phyloP scores from a whole-genome alignment of 495 filamentous ascomycete species.

The Hypoxylon fragiforme region DNA sequence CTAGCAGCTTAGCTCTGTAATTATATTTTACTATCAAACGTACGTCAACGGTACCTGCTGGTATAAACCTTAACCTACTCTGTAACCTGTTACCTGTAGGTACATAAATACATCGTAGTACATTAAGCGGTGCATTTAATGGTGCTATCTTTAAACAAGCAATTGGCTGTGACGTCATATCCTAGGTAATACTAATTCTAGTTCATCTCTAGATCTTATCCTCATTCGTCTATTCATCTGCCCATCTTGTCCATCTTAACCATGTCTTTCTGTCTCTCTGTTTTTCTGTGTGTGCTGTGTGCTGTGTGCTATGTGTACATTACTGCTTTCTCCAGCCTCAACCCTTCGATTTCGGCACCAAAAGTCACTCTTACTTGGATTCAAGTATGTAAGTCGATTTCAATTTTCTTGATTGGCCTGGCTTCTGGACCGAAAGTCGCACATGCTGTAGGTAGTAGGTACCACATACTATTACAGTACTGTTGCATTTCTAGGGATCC shows the following conservation, averaged over 20 bases:
- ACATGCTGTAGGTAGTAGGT: constrained; percentile 12
- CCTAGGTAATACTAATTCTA: constrained; percentile 21
- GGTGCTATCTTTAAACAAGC: constrained; percentile 1
- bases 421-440: constrained; percentile 23
- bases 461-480: constrained; percentile 10
- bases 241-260: not conserved
- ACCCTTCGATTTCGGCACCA: not conserved
- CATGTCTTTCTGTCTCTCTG: too few relatives aligned
- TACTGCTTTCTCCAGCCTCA: constrained; percentile 1
- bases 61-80: too few relatives aligned
- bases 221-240: too few relatives aligned
- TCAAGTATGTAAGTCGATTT: constrained; percentile 1
- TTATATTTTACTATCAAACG: too few relatives aligned
- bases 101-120: too few relatives aligned
- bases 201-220: constrained; percentile 25
- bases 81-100: too few relatives aligned
- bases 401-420: constrained; percentile 21
- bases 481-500: constrained; percentile 18
- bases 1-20: too few relatives aligned
- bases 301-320: too few relatives aligned
- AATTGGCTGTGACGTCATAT: constrained; percentile 26
- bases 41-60: too few relatives aligned
- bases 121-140: too few relatives aligned
- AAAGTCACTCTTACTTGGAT: constrained; percentile 6
- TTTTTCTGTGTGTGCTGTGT: too few relatives aligned